Evolutionary conservation across 768 basidiomycete species (phyloP).

Genomic region (Trametes cubensis): DNA sequence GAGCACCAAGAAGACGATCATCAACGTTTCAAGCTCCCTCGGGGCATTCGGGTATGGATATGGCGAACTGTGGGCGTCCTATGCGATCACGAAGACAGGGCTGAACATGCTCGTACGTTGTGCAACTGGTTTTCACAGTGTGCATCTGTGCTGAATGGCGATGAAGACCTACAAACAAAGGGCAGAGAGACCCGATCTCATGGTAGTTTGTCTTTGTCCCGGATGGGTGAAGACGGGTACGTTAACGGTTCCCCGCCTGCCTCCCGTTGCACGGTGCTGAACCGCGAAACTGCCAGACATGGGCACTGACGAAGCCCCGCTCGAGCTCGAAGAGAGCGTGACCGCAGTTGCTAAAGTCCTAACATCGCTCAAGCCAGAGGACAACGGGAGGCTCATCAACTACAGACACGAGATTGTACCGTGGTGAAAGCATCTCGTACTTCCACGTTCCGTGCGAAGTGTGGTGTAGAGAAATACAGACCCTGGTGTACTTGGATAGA

Average conservation of each 20-base stretch:
- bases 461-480: too few species aligned
- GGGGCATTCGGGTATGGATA: conserved; percentile 28
- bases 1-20: conserved; percentile 36
- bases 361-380: background rate
- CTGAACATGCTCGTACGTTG: conserved; percentile 42
- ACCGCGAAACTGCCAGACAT: conserved; percentile 6
- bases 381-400: conserved; percentile 17
- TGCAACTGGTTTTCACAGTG: background rate
- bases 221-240: conserved; percentile 24
- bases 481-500: too few species aligned
- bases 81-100: conserved; percentile 41
- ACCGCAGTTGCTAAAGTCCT: conserved; percentile 10
- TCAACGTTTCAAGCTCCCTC: conserved; percentile 35
- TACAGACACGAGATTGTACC: conserved; percentile 14
- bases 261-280: background rate
- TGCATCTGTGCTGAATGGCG: background rate
- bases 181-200: conserved; percentile 16
- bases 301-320: conserved; percentile 13
- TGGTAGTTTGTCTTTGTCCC: conserved; percentile 14
- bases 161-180: conserved; percentile 21
- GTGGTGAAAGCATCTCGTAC: conserved; percentile 11
- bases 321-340: conserved; percentile 17
- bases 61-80: conserved; percentile 34
- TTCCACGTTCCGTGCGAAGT: too few species aligned
- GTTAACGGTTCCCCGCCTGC: conserved; percentile 14